Evolutionary conservation across 441 rosid genomes (phyloP).

Genomic region (Populus tomentosa): DNA sequence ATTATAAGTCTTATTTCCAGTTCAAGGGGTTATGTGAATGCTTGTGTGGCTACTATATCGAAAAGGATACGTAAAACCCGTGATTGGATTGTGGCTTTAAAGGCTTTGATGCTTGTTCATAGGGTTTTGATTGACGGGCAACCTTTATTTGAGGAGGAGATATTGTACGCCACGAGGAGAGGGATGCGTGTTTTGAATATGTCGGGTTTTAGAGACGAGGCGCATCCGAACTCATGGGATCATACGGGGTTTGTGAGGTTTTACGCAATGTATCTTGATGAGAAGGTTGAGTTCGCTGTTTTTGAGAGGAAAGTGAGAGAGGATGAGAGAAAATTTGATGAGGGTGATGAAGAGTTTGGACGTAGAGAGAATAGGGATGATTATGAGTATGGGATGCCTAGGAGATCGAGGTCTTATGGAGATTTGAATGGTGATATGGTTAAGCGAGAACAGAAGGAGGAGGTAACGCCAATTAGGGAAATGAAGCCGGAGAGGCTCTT

Average conservation of each 20-base stretch:
- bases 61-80: conserved; percentile 58
- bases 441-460: conserved; percentile 37
- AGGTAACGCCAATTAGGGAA: conserved; percentile 40
- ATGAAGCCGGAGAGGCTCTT: conserved; percentile 62
- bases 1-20: conserved; percentile 45
- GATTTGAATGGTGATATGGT: conserved; percentile 31
- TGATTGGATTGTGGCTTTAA: conserved; percentile 78
- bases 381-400: conserved; percentile 24
- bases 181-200: conserved; percentile 65
- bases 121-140: conserved; percentile 65
- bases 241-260: conserved; percentile 51
- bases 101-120: conserved; percentile 66
- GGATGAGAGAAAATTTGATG: conserved; percentile 27
- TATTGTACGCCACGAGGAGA: conserved; percentile 48
- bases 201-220: conserved; percentile 54
- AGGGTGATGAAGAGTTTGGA: conserved; percentile 25
- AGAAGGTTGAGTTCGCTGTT: conserved; percentile 52
- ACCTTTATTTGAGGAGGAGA: conserved; percentile 60
- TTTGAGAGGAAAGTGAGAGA: conserved; percentile 34
- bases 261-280: conserved; percentile 65
- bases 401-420: conserved; percentile 35
- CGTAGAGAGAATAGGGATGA: conserved; percentile 32
- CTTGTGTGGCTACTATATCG: conserved; percentile 58
- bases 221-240: conserved; percentile 67
- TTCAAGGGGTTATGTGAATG: conserved; percentile 47